Evolutionary conservation across 805 yeast species (phyloP), one percentile per base, ranked within the genome.

Genomic region (Wickerhamomyces xylosicus): DNA sequence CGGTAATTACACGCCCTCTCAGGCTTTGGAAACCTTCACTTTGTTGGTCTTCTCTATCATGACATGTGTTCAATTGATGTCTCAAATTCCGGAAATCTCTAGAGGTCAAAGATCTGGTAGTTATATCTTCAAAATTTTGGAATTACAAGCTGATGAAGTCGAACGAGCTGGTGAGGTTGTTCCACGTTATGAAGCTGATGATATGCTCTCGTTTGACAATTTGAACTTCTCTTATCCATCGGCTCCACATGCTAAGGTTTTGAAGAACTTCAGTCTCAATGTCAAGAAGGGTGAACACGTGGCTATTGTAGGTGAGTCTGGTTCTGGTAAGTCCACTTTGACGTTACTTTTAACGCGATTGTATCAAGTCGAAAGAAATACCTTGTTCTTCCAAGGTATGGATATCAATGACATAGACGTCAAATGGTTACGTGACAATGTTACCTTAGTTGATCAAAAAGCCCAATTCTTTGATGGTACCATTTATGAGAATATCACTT

Each of bases 301-400:
- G 17, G 92, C 85, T 1, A 57, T 92, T 1, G 74, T 79, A 3
- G 99, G 98, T 1, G 76, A 72, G 28, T 85, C 97, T 2, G 99
- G 99, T 0, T 71, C 81, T 13, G 99, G 99, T 0, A 92, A 92
- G 57, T 82, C 96, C 0, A 86, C 97, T 0, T 44, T 90, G 2
- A 59, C 76, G 0, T 63, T 69, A 1, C 48, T 89, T 11, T 45
- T 89, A 0, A 57, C 77, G 2, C 63, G 80, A 37, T 57, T 89
- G 1, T 75, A 75, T 43, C 55, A 54, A 1, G 60, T 67, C 3
- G 47, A 58, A 3, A 46, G 58, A 0, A 69, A 74, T 0, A 38
- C 59, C 0, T 59, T 81, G 2, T 49, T 53, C 9, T 44, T 81
- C 8, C 72, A 67, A 32, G 76, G 71, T 0, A 46, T 49, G 2